These are phyloP conservation scores for Bipolaris zeicola DNA, from an alignment of 2,329 filamentous ascomycete species.

Conservation along the genomic window DNA sequence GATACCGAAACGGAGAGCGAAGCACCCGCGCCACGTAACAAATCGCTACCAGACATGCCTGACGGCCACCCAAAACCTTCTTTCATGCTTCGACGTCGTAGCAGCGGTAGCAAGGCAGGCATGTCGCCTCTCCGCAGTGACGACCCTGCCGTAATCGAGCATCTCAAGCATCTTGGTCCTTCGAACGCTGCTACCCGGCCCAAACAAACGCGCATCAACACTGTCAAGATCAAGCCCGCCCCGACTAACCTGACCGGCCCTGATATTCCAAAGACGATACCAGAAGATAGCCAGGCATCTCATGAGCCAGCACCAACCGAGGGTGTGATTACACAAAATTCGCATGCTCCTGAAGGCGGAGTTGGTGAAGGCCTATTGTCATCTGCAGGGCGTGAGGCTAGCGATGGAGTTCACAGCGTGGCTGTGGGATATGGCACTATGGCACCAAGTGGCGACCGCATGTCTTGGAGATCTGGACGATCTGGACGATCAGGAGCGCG, in stretches of 20 bases:
- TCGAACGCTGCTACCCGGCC: constrained; percentile 67
- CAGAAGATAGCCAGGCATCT: constrained; percentile 46
- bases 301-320: constrained; percentile 19
- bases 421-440: constrained; percentile 54
- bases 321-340: constrained; percentile 20
- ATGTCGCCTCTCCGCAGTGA: constrained; percentile 54
- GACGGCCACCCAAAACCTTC: constrained; percentile 42
- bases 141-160: constrained; percentile 62
- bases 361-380: constrained; percentile 61
- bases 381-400: constrained; percentile 62
- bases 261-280: constrained; percentile 52
- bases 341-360: constrained; percentile 55
- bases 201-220: constrained; percentile 64
- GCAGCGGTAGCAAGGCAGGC: constrained; percentile 48
- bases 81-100: constrained; percentile 54
- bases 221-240: constrained; percentile 69
- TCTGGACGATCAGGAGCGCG: constrained; percentile 16
- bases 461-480: constrained; percentile 37
- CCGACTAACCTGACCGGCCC: constrained; percentile 63
- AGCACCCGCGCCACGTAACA: constrained; percentile 25
- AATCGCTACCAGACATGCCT: constrained; percentile 42
- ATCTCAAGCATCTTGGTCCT: constrained; percentile 67
- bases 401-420: constrained; percentile 69
- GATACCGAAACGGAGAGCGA: constrained; percentile 27
- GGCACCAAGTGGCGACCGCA: constrained; percentile 32